Evolutionary conservation across 495 filamentous ascomycete species (phyloP), one percentile per base, ranked within the genome.

Genomic region (Penicillium bovifimosum): DNA sequence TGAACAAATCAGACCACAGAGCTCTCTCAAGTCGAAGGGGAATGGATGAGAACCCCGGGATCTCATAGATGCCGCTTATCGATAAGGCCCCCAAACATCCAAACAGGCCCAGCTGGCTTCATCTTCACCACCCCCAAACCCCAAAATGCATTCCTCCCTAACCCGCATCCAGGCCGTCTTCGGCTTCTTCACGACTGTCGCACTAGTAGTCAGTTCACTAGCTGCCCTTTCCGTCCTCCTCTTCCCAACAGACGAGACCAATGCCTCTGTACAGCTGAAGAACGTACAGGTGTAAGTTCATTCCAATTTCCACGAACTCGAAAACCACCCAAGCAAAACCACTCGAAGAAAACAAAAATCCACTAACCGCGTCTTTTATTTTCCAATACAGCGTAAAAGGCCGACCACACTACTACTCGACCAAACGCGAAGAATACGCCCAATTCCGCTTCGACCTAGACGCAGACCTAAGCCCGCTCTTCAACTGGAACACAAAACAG

Each of bases 401-500:
- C 48, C 82, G 92, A 17, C 91, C 90, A 41, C 87, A 96, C 68
- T 96, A 96, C 80, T 93, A 96, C 79, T 87, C 85, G 48, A 76
- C 80, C 28, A 95, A 92, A 69, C 87, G 86, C 61, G 91, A 96
- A 69, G 92, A 98, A 72, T 95, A 96, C 67, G 92, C 91, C 54
- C 81, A 92, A 61, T 85, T 98, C 67, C 86, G 84, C 59, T 97
- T 98, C 78, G 87, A 92, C 60, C 82, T 97, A 17, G 85, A 96
- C 62, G 81, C 83, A 32, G 92, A 98, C 72, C 80, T 98, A 45
- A 82, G 83, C 50, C 85, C 86, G 26, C 85, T 99, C 62, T 96
- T 96, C 83, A 95, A 87, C 71, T 99, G 95, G 95, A 99, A 99
- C 76, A 99, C 93, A n/a, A 99, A 99, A 71, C 90, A 96, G 71